Evolutionary conservation across 108 stramenopile species (phyloP), one percentile per base, ranked within the genome.

Genomic region (Poteriospumella lacustris): DNA sequence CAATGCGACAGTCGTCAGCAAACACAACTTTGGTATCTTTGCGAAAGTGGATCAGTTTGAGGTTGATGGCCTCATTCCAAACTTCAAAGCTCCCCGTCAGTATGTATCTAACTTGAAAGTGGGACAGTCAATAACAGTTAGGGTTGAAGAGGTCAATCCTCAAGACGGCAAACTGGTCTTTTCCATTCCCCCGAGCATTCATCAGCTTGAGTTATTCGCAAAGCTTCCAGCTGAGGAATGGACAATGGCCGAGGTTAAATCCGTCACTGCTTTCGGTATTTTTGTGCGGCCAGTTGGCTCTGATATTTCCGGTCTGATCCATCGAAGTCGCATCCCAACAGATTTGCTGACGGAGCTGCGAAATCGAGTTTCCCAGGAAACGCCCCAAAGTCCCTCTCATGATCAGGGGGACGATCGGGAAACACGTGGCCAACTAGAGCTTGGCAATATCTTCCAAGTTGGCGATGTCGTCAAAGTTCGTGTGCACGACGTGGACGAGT

Each of bases 1-100:
- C 31, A 33, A 3, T 33, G 60, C 33, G 3, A 3, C 60, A 31
- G 60, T 64, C 36, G 60, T 64, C 31, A 12, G 12, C 3, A 34
- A 9, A 34, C 60, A 64, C 36, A 34, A 64, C 36, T 64, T 64
- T 64, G 60, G 60, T 31, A 64, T 64, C 15, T 64, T 64, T 64
- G 60, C 36, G 28, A 5, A 12, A 12, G 15, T 64, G 31, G 31
- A 19, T 64, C 33, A 64, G 31, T 24, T 31, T 64, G 60, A 34
- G 28, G 60, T 64, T 3, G 12, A 64, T 34, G 60, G 60, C 9
- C 24, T 64, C 3, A 34, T 64, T 3, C 60, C 60, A 34, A 33
- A 9, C 31, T 64, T 34, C 15, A 64, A 33, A 64, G 29, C 31
- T 64, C 5, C 60, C 60, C 24, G 60, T 64, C 28, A 64, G 60